Base-by-base conservation (phyloP, 1,139 yeast species). In the Yamadazyma diospyri region DNA sequence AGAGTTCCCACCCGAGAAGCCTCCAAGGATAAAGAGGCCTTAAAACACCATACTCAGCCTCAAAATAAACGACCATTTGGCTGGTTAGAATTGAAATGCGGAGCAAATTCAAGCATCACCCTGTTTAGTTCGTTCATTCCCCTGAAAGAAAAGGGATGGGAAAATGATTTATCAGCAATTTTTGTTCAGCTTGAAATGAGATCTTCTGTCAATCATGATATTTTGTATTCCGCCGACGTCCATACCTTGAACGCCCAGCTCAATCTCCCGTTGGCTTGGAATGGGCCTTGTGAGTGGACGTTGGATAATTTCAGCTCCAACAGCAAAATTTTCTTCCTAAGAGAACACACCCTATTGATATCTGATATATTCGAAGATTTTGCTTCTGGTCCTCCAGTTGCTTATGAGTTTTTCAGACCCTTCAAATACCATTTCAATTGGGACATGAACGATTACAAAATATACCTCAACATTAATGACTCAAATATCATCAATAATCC, bases 401-500 rank as follows among this genome's bases (percentile, higher is more conserved):
- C 87, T 0, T 89, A 89, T 49, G 92, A 84, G 40, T 58, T 74
- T 15, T 86, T 84, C 52, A 67, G 92, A 18, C 94, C 95, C 0
- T 79, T 79, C 39, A 57, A 65, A 4, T 87, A 87, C 50, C 51
- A 57, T 1, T 45, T 87, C 19, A 63, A 69, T 23, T 84, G 95
- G 94, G 59, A 65, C 4, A 45, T 74, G 11, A 47, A 61, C 9
- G 69, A 76, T 23, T 82, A 81, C 47, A 71, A 76, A 26, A 55
- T 89, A 8, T 83, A 64, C 50, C 58, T 89, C 38, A 89, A 88
- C 52, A 82, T 87, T 17, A 92, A 92, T 52, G 95, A 87, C 48
- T 75, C 77, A 25, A 92, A 92, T 50, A 85, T 92, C 47, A 81
- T 92, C 47, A 83, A 87, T 53, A 85, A 87, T 46, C 95, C 97